A percentile compares a stretch with the other conserved stretches of the same genome.
phyloP scores from a whole-genome alignment of 2,329 filamentous ascomycete species.

The Penicillium sp. region DNA sequence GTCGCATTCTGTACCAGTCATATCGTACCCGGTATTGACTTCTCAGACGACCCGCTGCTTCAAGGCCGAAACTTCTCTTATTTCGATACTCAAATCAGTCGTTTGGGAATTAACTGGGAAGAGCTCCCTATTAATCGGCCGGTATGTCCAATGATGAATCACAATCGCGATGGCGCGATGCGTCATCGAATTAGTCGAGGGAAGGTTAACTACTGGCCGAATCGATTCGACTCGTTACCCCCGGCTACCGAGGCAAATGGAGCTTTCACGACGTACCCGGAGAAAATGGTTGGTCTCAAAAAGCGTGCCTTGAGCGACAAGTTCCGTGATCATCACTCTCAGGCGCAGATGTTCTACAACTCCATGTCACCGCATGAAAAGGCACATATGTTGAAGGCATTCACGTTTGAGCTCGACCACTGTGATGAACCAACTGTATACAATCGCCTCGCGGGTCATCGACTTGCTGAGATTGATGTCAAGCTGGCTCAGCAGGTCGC shows the following conservation, averaged over 20 bases:
- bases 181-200: constrained; percentile 69
- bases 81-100: constrained; percentile 54
- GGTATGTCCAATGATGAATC: constrained; percentile 68
- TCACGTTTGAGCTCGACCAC: constrained; percentile 38
- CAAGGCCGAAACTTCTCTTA: constrained; percentile 67
- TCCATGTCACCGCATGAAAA: constrained; percentile 34
- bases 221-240: constrained; percentile 60
- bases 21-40: constrained; percentile 71
- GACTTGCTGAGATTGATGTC: neutral
- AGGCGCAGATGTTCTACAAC: constrained; percentile 37
- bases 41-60: constrained; percentile 68
- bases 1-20: constrained; percentile 77
- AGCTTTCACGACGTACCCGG: constrained; percentile 63
- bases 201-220: constrained; percentile 74
- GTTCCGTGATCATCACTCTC: constrained; percentile 43
- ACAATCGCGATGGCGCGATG: constrained; percentile 68
- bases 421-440: constrained; percentile 75
- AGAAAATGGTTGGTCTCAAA: constrained; percentile 66
- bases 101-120: constrained; percentile 69
- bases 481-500: constrained; percentile 48
- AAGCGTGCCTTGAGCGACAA: constrained; percentile 45
- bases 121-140: constrained; percentile 73
- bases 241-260: constrained; percentile 60
- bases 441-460: constrained; percentile 51
- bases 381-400: constrained; percentile 33